phyloP scores from a whole-genome alignment of 306 rosid species.

The Quercus mongolica region DNA sequence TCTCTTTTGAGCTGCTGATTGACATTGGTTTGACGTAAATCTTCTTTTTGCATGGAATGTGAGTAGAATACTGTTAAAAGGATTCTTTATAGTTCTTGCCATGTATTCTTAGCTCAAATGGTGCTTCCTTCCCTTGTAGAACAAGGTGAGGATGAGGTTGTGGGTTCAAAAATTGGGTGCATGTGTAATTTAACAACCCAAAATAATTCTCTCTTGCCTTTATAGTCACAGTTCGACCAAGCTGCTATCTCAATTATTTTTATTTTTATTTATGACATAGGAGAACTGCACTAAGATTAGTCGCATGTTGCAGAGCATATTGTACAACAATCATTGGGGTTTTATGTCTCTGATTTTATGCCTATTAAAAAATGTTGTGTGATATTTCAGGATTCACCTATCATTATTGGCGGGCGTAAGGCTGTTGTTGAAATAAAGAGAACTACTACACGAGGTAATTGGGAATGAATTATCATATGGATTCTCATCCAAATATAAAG shows the following conservation, averaged over 20 bases:
- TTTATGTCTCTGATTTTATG: neutral
- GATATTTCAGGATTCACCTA: constrained; percentile 63
- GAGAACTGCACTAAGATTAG: no score
- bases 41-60: neutral
- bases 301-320: no score
- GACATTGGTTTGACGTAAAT: neutral
- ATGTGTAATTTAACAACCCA: neutral
- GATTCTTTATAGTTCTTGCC: no score
- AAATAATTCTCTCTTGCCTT: no score
- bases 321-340: no score
- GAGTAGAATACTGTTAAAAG: neutral
- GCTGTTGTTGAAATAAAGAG: constrained; percentile 66
- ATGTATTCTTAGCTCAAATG: no score
- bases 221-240: neutral
- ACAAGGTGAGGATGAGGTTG: no score
- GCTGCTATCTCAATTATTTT: neutral
- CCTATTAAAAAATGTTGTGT: constrained; percentile 2
- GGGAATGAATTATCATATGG: neutral
- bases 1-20: neutral
- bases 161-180: neutral
- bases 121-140: no score
- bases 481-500: neutral
- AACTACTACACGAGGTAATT: constrained; percentile 62
- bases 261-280: neutral
- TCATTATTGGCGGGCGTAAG: constrained; percentile 42